Base-by-base conservation (phyloP, 2,329 filamentous ascomycete species). In the Calonectria ilicicola region DNA sequence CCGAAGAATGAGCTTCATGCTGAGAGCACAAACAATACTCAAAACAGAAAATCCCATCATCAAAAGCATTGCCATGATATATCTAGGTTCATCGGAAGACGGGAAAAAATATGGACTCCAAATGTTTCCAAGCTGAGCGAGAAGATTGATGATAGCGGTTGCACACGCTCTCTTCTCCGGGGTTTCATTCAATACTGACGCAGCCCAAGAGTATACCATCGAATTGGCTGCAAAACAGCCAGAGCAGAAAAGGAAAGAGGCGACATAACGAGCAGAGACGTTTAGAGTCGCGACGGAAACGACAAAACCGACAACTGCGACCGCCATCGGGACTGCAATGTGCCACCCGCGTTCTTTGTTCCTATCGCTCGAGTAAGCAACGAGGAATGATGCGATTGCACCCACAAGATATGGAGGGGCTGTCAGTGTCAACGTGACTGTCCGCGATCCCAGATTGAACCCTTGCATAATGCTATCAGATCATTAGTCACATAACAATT, bases 141-240 rank as follows among this genome's bases (percentile, higher is more conserved):
- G 38, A 26, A 80, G 38, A 23, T 80, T 79, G 19, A 77, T 75
- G 2, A 80, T 69, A 12, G 44, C 35, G 15, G 66, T 53, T 7
- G 66, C 35, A 10, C 46, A 51, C 27, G 66, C 56, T 63, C 78
- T 46, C 66, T 85, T 84, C 75, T 84, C 83, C 0, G 83, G 81
- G 2, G 83, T 84, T 49, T 82, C 77, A 44, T 79, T 80, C 7
- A 84, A 75, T 6, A 80, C 78, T 14, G 77, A 78, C 5, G 80
- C 79, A 0, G 81, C 81, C 84, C 83, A 85, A n/a, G 77, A 79
- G 44, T 80, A 83, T 3, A 84, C 80, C 26, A 84, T 71, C 0
- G 81, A 79, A 68, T 84, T 85, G 17, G 81, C 80, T 2, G 78
- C 69, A 49, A 77, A 78, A 29, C 71, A 72, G 5, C 78, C 77